phyloP scores from a whole-genome alignment of 192 early-diverging fungal species.

The Podila epicladia region DNA sequence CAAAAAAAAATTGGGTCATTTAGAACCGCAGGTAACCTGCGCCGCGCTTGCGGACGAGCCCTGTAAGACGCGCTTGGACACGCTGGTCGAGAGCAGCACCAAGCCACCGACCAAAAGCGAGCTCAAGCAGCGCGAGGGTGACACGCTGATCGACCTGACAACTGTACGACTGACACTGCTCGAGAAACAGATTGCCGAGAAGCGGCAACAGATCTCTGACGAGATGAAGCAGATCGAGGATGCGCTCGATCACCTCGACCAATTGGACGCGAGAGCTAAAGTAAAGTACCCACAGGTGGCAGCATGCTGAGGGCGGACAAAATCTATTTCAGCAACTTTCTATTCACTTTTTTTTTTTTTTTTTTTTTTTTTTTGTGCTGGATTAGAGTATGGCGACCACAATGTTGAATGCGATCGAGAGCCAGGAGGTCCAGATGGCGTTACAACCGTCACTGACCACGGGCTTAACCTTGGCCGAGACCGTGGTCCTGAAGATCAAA shows the following conservation, averaged over 20 bases:
- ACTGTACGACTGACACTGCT: neutral
- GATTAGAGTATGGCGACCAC: neutral
- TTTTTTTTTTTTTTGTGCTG: neutral
- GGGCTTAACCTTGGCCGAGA: slow-evolving; percentile 18
- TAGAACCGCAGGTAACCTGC: no score
- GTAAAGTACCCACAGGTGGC: neutral
- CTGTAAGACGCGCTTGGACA: no score
- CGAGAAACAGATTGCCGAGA: neutral
- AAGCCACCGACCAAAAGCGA: no score
- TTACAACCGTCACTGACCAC: slow-evolving; percentile 26
- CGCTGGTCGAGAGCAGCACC: no score
- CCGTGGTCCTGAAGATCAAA: slow-evolving; percentile 16
- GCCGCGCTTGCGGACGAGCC: no score
- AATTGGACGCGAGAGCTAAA: slow-evolving; percentile 20
- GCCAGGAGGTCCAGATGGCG: slow-evolving; percentile 28
- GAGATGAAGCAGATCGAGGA: slow-evolving; percentile 19
- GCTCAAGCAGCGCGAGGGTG: neutral
- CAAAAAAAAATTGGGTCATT: no score
- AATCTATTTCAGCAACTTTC: neutral
- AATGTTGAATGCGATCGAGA: slow-evolving; percentile 24
- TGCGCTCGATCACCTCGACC: slow-evolving; percentile 4
- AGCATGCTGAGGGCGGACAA: neutral
- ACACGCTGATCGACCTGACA: slow-evolving; percentile 3
- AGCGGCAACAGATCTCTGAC: slow-evolving; percentile 1
- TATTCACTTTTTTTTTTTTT: neutral